phyloP scores from a whole-genome alignment of 371 early-diverging fungal species.

The Mortierella sp. region DNA sequence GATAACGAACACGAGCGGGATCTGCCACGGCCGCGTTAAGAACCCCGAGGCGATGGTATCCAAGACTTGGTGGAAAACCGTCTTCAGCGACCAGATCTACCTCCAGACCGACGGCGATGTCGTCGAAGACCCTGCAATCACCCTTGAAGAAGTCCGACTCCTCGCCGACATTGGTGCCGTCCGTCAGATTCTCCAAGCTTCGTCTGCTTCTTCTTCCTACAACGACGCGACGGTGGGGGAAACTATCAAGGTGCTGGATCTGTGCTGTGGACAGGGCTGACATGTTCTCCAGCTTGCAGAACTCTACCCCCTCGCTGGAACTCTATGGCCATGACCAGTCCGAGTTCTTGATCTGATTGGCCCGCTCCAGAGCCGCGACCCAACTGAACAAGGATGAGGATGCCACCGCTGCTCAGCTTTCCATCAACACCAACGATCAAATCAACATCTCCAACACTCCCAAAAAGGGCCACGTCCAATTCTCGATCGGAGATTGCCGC shows the following conservation, averaged over 20 bases:
- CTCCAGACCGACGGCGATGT: constrained; percentile 75
- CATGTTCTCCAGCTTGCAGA: constrained; percentile 65
- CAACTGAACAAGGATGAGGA: no score
- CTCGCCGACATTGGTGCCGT: constrained; percentile 56
- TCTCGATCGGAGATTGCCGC: constrained; percentile 76
- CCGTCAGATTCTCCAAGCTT: constrained; percentile 40
- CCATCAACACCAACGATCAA: background rate
- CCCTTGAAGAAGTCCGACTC: constrained; percentile 61
- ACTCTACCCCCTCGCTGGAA: constrained; percentile 62
- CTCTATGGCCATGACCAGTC: constrained; percentile 73
- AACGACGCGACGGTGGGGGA: no score
- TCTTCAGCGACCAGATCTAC: constrained; percentile 70
- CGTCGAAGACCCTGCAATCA: constrained; percentile 72
- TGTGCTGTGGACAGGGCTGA: constrained; percentile 76
- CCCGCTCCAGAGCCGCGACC: constrained; percentile 58
- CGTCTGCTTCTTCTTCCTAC: background rate
- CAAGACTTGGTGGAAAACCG: constrained; percentile 67
- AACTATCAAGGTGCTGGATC: constrained; percentile 60
- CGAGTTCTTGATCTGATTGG: constrained; percentile 65
- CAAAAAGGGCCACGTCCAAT: constrained; percentile 25
- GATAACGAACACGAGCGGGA: background rate
- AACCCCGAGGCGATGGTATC: constrained; percentile 66
- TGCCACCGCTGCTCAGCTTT: background rate
- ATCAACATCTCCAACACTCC: background rate
- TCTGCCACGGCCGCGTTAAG: constrained; percentile 49